Evolutionary conservation across 768 basidiomycete species (phyloP).

Genomic region (Psilocybe azurescens): DNA sequence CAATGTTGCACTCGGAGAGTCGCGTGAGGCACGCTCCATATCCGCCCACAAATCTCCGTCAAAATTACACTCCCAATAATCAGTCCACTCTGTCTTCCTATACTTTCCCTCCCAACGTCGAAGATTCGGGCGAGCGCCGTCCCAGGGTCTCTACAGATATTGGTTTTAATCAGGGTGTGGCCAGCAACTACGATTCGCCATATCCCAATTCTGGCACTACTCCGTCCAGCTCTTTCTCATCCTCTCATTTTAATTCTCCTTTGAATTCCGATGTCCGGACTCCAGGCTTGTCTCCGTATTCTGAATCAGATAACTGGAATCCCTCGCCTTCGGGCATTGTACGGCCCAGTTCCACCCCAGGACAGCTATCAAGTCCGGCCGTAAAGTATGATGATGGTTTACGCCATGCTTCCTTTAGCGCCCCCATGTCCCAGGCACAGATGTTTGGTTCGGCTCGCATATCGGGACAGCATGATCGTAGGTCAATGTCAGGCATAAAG

Average conservation of each 20-base stretch:
- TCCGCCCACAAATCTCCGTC: slow-evolving; percentile 52
- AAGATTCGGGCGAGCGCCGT: slow-evolving; percentile 45
- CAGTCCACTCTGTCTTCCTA: slow-evolving; percentile 51
- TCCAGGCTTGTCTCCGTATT: slow-evolving; percentile 47
- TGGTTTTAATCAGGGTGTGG: slow-evolving; percentile 47
- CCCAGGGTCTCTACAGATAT: slow-evolving; percentile 54
- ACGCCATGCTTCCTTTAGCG: slow-evolving; percentile 72
- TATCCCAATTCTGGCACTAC: slow-evolving; percentile 56
- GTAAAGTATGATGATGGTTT: slow-evolving; percentile 75
- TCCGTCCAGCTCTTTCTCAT: slow-evolving; percentile 54
- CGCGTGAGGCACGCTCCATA: slow-evolving; percentile 64
- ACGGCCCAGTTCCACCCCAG: slow-evolving; percentile 72
- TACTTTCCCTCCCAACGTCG: slow-evolving; percentile 60
- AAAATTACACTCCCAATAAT: slow-evolving; percentile 49
- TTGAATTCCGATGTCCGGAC: slow-evolving; percentile 40
- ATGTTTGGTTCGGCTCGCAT: slow-evolving; percentile 77
- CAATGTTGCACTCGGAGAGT: slow-evolving; percentile 59
- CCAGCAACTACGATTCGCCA: slow-evolving; percentile 49
- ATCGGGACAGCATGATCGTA: slow-evolving; percentile 71
- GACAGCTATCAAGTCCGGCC: slow-evolving; percentile 55
- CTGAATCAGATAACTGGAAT: slow-evolving; percentile 62
- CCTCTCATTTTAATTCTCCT: slow-evolving; percentile 51
- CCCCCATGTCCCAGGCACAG: slow-evolving; percentile 60
- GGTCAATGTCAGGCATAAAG: slow-evolving; percentile 61
- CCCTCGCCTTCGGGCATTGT: slow-evolving; percentile 59